Evolutionary conservation across 768 basidiomycete genomes (phyloP).

Genomic region (Hortiboletus flavorubellus): DNA sequence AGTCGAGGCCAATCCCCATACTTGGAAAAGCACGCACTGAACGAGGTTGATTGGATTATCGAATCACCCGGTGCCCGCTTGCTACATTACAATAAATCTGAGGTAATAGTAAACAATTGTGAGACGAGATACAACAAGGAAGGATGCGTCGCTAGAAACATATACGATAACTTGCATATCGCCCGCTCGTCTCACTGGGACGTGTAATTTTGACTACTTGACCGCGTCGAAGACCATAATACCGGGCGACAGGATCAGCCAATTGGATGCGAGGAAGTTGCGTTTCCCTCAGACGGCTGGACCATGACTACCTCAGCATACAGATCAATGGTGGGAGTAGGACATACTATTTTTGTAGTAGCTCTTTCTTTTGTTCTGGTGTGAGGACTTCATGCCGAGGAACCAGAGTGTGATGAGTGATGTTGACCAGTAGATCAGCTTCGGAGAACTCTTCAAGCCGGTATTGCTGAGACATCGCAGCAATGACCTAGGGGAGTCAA

Average conservation of each 20-base stretch:
- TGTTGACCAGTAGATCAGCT: constrained; percentile 94
- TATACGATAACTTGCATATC: constrained; percentile 90
- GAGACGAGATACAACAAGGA: not conserved
- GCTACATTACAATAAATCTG: constrained; percentile 16
- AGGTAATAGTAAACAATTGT: constrained; percentile 1
- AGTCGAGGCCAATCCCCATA: not conserved
- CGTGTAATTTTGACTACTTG: constrained; percentile 98
- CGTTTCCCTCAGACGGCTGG: constrained; percentile 94
- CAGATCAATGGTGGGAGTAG: not conserved
- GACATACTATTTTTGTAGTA: constrained; percentile 92
- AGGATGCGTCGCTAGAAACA: constrained; percentile 55
- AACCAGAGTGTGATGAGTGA: constrained; percentile 93
- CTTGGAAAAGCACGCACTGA: constrained; percentile 1
- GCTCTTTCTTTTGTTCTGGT: constrained; percentile 77
- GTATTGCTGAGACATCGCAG: constrained; percentile 83
- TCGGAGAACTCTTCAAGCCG: constrained; percentile 95
- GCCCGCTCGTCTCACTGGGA: constrained; percentile 94
- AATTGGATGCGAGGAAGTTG: constrained; percentile 96
- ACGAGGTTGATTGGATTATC: not conserved
- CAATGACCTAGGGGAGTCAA: constrained; percentile 67
- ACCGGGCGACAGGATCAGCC: constrained; percentile 95
- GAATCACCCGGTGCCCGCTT: constrained; percentile 6
- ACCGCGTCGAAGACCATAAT: constrained; percentile 92
- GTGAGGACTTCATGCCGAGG: constrained; percentile 88
- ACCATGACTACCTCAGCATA: constrained; percentile 5